Percentiles rank a stretch among this genome's conserved stretches.
Conservation (phyloP, 768 basidiomycete genomes). For the Serendipita sp. region DNA sequence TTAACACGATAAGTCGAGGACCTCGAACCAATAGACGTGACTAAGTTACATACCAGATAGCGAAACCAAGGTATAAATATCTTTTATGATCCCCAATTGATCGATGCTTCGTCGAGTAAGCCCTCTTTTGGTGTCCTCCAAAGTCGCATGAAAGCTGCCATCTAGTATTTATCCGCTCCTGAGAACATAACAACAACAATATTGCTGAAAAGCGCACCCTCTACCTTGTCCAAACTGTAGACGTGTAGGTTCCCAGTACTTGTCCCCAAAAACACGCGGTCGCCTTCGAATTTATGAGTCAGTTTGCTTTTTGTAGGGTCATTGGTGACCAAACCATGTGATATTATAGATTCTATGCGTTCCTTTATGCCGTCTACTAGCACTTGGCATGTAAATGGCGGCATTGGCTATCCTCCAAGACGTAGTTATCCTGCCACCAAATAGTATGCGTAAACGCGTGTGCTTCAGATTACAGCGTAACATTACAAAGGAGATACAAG, state of each 20-base stretch:
- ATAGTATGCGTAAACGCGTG: too few relatives aligned
- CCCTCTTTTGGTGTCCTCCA: constrained; percentile 51
- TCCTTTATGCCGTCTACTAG: constrained; percentile 24
- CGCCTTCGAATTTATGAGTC: constrained; percentile 24
- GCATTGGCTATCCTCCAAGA: constrained; percentile 16
- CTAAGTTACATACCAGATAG: constrained; percentile 51
- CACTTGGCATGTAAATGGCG: constrained; percentile 19
- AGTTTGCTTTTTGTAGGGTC: constrained; percentile 1
- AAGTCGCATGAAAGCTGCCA: constrained; percentile 23
- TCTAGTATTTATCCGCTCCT: constrained; percentile 7
- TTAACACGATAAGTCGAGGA: background rate
- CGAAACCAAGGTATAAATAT: constrained; percentile 70
- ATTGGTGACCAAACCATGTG: constrained; percentile 17
- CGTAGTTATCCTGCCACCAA: background rate
- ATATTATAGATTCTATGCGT: constrained; percentile 21
- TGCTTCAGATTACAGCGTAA: background rate
- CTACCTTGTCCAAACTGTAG: constrained; percentile 30
- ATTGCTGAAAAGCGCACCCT: constrained; percentile 20
- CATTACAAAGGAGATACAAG: background rate
- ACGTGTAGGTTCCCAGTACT: constrained; percentile 38
- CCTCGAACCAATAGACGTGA: background rate
- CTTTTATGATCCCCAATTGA: constrained; percentile 71
- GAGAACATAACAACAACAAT: background rate
- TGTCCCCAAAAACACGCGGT: constrained; percentile 49
- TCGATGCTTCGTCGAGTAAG: constrained; percentile 63